Conservation (phyloP, 2,329 filamentous ascomycete species). For the Calonectria naviculata region DNA sequence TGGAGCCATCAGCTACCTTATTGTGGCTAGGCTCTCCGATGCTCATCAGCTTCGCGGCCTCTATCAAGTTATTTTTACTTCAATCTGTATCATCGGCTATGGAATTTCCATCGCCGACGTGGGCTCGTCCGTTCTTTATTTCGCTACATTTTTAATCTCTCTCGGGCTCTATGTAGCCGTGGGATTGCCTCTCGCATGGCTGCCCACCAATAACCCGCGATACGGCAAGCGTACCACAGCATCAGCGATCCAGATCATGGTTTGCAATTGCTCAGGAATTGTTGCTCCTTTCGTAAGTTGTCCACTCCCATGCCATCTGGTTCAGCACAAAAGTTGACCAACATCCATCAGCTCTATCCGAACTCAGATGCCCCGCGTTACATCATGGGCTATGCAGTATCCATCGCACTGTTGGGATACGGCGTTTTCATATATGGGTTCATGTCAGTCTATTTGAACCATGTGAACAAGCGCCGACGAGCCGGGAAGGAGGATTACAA, state of each 20-base stretch:
- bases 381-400: conserved; percentile 15
- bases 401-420: conserved; percentile 15
- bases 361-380: conserved; percentile 14
- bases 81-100: conserved; percentile 67
- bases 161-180: conserved; percentile 17
- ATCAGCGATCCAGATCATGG: conserved; percentile 17
- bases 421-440: conserved; percentile 15
- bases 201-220: conserved; percentile 20
- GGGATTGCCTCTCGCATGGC: conserved; percentile 16
- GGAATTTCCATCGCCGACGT: conserved; percentile 65
- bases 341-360: conserved; percentile 11
- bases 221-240: conserved; percentile 23
- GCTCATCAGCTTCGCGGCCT: conserved; percentile 66
- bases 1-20: conserved; percentile 68
- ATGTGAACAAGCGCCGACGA: conserved; percentile 14
- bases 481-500: conserved; percentile 20
- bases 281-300: conserved; percentile 21
- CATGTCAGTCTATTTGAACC: conserved; percentile 13
- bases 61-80: conserved; percentile 62
- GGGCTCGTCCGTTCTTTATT: conserved; percentile 53
- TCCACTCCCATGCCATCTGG: neutral
- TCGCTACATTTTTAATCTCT: conserved; percentile 23
- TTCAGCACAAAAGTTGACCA: neutral
- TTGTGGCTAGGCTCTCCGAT: conserved; percentile 66
- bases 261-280: conserved; percentile 20